Evolutionary conservation across 495 filamentous ascomycete species (phyloP).

Genomic region (Oleoguttula mirabilis): DNA sequence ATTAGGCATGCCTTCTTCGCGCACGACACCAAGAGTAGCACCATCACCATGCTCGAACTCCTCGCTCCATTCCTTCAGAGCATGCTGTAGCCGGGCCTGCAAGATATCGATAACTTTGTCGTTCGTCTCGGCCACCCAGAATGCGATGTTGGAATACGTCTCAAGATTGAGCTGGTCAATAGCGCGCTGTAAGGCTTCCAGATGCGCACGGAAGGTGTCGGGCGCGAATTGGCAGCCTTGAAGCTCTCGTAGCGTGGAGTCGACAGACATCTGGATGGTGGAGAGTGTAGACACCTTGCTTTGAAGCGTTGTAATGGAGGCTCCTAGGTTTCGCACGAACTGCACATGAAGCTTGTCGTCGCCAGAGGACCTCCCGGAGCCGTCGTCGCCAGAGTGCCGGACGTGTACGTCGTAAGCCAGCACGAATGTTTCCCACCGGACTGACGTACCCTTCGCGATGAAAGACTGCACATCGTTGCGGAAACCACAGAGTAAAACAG

Average conservation of each 20-base stretch:
- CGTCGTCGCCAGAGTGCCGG: slow-evolving; percentile 45
- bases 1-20: slow-evolving; percentile 41
- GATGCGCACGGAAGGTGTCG: slow-evolving; percentile 59
- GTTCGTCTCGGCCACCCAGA: slow-evolving; percentile 83
- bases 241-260: slow-evolving; percentile 72
- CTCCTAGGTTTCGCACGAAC: slow-evolving; percentile 86
- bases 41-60: slow-evolving; percentile 48
- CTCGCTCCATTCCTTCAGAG: slow-evolving; percentile 71
- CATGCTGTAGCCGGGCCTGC: slow-evolving; percentile 61
- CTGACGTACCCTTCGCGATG: slow-evolving; percentile 70
- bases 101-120: slow-evolving; percentile 66
- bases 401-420: slow-evolving; percentile 88
- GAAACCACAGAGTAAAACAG: slow-evolving; percentile 78
- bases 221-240: slow-evolving; percentile 71
- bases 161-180: slow-evolving; percentile 94
- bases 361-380: slow-evolving; percentile 30
- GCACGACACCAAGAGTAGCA: slow-evolving; percentile 7
- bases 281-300: slow-evolving; percentile 66
- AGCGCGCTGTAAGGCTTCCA: slow-evolving; percentile 72
- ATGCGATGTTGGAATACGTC: slow-evolving; percentile 79
- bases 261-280: slow-evolving; percentile 67
- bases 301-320: slow-evolving; percentile 72
- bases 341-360: slow-evolving; percentile 88
- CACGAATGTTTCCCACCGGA: slow-evolving; percentile 95
- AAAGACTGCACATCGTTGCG: slow-evolving; percentile 73